phyloP scores from a whole-genome alignment of 768 basidiomycete species.

The Suillus bovinus region DNA sequence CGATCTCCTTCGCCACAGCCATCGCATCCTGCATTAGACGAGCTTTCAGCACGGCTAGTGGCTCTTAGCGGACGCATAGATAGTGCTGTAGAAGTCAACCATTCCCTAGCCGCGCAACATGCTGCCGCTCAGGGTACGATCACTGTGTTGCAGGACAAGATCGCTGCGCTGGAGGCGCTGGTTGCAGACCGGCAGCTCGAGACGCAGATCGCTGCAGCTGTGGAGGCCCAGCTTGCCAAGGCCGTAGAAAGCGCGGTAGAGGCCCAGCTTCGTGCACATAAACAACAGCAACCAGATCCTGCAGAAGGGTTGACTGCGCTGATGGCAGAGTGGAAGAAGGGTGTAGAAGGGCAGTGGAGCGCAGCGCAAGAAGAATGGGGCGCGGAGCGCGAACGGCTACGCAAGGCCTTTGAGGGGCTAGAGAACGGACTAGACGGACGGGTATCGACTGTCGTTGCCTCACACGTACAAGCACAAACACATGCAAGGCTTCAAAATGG shows the following conservation, averaged over 20 bases:
- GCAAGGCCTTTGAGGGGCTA: constrained; percentile 78
- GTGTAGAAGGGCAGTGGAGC: constrained; percentile 79
- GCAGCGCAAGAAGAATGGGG: constrained; percentile 81
- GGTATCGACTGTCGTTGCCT: constrained; percentile 35
- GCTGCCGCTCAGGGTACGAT: constrained; percentile 76
- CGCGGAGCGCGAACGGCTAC: constrained; percentile 74
- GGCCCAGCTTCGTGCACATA: constrained; percentile 1
- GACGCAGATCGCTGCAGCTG: constrained; percentile 35
- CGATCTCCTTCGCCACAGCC: constrained; percentile 23
- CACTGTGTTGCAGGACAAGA: constrained; percentile 64
- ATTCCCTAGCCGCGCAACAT: constrained; percentile 76
- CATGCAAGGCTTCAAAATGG: constrained; percentile 35
- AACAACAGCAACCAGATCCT: not conserved
- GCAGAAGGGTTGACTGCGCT: constrained; percentile 51
- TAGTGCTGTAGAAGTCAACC: constrained; percentile 71
- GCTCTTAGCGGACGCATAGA: constrained; percentile 71
- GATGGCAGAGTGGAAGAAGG: constrained; percentile 72
- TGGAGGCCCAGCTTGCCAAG: constrained; percentile 33
- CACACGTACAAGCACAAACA: constrained; percentile 32
- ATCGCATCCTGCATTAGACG: constrained; percentile 44
- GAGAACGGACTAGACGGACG: constrained; percentile 59
- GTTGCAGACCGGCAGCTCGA: constrained; percentile 51
- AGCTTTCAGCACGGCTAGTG: constrained; percentile 63
- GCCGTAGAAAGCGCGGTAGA: constrained; percentile 34
- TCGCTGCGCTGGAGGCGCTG: constrained; percentile 64